Evolutionary conservation across 2,329 filamentous ascomycete species (phyloP).

Genomic region (Aspergillus niger): DNA sequence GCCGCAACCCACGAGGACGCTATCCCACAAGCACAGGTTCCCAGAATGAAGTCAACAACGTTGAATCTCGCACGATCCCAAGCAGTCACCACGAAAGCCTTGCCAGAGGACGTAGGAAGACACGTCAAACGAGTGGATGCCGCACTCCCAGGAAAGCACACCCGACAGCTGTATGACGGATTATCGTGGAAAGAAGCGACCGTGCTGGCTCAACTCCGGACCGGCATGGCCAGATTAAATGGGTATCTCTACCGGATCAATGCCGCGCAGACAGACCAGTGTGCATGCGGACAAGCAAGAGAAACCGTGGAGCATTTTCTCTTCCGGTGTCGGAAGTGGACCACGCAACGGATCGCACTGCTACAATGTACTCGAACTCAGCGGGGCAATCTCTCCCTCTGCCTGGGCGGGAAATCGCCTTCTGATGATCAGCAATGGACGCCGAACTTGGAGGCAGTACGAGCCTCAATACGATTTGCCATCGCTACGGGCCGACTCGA

Average conservation of each 20-base stretch:
- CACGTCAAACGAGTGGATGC: not conserved
- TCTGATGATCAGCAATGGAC: not conserved
- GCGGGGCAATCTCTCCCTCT: slow-evolving; percentile 31
- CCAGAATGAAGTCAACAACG: slow-evolving; percentile 29
- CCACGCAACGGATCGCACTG: slow-evolving; percentile 25
- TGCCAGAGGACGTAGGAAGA: not conserved
- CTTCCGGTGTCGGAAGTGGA: slow-evolving; percentile 32
- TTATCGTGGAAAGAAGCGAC: not conserved
- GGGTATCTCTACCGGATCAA: slow-evolving; percentile 24
- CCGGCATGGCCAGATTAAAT: slow-evolving; percentile 35
- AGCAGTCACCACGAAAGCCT: slow-evolving; percentile 3
- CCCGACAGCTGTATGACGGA: not conserved
- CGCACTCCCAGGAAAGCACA: not conserved
- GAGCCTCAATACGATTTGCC: slow-evolving; percentile 33
- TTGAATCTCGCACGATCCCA: slow-evolving; percentile 28
- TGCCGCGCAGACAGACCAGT: slow-evolving; percentile 18
- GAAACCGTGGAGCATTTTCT: slow-evolving; percentile 30
- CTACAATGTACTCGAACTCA: slow-evolving; percentile 26
- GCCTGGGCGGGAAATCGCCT: slow-evolving; percentile 25
- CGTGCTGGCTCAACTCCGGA: slow-evolving; percentile 18
- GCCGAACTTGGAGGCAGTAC: not conserved
- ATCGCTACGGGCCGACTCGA: slow-evolving; percentile 29
- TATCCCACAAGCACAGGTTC: slow-evolving; percentile 13
- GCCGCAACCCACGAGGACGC: slow-evolving; percentile 23
- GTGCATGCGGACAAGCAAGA: slow-evolving; percentile 23